These are phyloP conservation scores for Sporothrix inflata DNA, from an alignment of 2,329 filamentous ascomycete genomes.

Conservation along the genomic window DNA sequence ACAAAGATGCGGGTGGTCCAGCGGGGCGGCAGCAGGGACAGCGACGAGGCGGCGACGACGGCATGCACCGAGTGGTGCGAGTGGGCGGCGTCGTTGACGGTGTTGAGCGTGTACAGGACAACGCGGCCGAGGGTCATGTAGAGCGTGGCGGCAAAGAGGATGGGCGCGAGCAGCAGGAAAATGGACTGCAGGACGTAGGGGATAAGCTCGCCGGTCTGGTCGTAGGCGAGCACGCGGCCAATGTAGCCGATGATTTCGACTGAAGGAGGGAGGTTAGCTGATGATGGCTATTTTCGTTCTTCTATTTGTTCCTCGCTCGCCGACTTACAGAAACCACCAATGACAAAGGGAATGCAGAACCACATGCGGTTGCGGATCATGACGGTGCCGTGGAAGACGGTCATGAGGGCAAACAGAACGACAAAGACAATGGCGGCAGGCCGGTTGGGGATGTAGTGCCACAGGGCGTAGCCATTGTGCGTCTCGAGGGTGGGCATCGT, in stretches of 20 bases:
- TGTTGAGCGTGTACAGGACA: slow-evolving; percentile 42
- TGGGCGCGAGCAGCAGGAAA: slow-evolving; percentile 51
- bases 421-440: slow-evolving; percentile 1
- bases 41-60: not conserved
- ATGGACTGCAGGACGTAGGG: slow-evolving; percentile 50
- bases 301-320: too few relatives aligned
- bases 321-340: slow-evolving; percentile 31
- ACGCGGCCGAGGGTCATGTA: slow-evolving; percentile 56
- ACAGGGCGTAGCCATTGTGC: slow-evolving; percentile 16
- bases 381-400: not conserved
- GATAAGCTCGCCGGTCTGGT: slow-evolving; percentile 40
- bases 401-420: slow-evolving; percentile 4
- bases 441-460: slow-evolving; percentile 21
- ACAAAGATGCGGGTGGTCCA: slow-evolving; percentile 61
- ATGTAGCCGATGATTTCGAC: slow-evolving; percentile 29
- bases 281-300: too few relatives aligned
- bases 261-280: not conserved
- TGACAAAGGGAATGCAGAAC: slow-evolving; percentile 31
- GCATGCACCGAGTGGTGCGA: not conserved
- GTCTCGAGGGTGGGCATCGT: slow-evolving; percentile 11
- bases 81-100: not conserved
- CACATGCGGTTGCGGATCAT: slow-evolving; percentile 19
- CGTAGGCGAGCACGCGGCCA: slow-evolving; percentile 36
- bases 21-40: slow-evolving; percentile 32
- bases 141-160: slow-evolving; percentile 53